These are phyloP conservation scores for Ustilago loliicola DNA, from an alignment of 1,284 basidiomycete genomes.

Conservation along the genomic window DNA sequence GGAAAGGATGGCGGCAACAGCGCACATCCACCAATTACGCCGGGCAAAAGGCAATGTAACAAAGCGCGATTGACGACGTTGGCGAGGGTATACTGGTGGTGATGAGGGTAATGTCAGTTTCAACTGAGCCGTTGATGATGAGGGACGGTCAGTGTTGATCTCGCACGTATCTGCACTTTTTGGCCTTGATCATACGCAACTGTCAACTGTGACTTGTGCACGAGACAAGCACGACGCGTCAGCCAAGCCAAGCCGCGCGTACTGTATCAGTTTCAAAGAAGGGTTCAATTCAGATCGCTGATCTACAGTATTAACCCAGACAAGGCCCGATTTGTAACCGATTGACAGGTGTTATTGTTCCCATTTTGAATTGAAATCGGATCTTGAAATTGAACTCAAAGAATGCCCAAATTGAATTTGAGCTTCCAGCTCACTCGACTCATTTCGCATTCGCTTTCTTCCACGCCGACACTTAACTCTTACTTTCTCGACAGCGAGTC, in stretches of 20 bases:
- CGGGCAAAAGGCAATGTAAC: neutral
- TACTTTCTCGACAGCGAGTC: neutral
- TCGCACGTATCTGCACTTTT: constrained; percentile 7
- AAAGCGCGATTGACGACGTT: neutral
- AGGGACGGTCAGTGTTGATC: constrained; percentile 14
- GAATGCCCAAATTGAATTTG: neutral
- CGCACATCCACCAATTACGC: constrained; percentile 8
- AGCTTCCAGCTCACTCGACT: constrained; percentile 38
- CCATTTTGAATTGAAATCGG: constrained; percentile 6
- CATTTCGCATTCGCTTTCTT: neutral
- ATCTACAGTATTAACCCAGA: neutral
- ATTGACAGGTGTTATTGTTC: neutral
- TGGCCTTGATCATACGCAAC: constrained; percentile 1
- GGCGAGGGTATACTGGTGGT: neutral
- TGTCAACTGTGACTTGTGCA: neutral
- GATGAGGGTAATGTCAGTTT: neutral
- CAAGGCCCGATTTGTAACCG: neutral
- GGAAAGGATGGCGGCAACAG: neutral
- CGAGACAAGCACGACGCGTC: constrained; percentile 20
- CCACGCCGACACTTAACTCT: constrained; percentile 5
- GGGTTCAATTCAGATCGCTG: neutral
- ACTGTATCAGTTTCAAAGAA: neutral
- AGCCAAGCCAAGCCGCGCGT: constrained; percentile 19
- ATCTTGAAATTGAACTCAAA: neutral
- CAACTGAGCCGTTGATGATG: constrained; percentile 3